Conservation (phyloP, 73 alveolate species). For the Strombidium stylifer region DNA sequence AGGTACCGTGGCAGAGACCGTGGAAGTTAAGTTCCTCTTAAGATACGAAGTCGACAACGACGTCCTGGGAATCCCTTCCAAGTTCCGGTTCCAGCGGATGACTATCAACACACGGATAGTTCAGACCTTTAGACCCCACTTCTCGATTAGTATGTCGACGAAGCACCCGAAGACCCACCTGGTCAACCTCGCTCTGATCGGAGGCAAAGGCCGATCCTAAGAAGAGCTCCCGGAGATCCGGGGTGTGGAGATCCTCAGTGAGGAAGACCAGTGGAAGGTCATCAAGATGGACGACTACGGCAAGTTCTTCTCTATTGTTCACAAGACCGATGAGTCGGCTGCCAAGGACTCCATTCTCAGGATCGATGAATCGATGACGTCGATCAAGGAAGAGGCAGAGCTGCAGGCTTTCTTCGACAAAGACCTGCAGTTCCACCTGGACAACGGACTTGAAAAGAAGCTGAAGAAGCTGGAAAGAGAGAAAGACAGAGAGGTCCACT, state of each 20-base stretch:
- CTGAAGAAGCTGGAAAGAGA: conserved; percentile 22
- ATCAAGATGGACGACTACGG: conserved; percentile 17
- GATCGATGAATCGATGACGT: neutral
- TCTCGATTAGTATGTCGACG: conserved; percentile 10
- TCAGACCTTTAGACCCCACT: conserved; percentile 5
- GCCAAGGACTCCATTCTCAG: neutral
- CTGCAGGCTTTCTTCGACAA: conserved; percentile 21
- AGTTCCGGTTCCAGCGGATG: conserved; percentile 9
- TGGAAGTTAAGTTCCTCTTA: conserved; percentile 32
- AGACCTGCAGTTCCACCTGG: conserved; percentile 26
- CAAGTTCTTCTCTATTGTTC: conserved; percentile 16
- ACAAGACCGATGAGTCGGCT: neutral
- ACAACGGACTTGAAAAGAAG: conserved; percentile 7
- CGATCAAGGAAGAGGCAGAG: conserved; percentile 25
- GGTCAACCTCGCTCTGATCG: conserved; percentile 11
- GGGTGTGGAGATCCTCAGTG: conserved; percentile 24
- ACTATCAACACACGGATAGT: conserved; percentile 7
- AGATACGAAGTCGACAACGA: conserved; percentile 30
- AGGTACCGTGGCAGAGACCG: conserved; percentile 19
- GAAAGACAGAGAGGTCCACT: conserved; percentile 29
- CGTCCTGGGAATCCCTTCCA: neutral
- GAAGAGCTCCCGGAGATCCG: conserved; percentile 11
- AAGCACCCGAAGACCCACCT: conserved; percentile 20
- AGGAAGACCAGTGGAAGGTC: conserved; percentile 15
- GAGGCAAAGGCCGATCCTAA: neutral